Evolutionary conservation across 2,329 filamentous ascomycete genomes (phyloP).

Genomic region (Myriosclerotinia scirpicola): DNA sequence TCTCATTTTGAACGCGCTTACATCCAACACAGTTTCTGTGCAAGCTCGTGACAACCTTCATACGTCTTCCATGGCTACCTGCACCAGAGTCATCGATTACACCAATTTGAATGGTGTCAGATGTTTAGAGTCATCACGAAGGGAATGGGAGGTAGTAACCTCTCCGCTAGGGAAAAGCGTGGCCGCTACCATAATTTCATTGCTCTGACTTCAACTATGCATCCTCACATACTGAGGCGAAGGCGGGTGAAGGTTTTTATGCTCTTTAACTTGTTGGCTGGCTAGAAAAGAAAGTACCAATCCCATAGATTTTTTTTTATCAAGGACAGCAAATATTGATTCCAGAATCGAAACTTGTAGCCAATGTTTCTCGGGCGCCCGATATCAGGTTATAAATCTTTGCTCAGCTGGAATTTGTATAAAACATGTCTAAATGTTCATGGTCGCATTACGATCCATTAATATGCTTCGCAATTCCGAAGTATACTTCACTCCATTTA

Average conservation of each 20-base stretch:
- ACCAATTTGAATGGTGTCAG: neutral
- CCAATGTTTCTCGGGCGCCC: neutral
- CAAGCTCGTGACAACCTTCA: neutral
- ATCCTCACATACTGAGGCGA: too few relatives aligned
- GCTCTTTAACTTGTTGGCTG: neutral
- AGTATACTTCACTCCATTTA: neutral
- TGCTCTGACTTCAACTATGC: too few relatives aligned
- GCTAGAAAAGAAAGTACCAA: neutral
- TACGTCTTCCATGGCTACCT: neutral
- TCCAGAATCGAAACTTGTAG: neutral
- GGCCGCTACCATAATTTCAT: neutral
- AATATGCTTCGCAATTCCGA: neutral
- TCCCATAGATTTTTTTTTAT: neutral
- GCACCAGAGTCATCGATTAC: neutral
- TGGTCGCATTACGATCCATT: neutral
- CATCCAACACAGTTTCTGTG: neutral
- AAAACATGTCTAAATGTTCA: neutral
- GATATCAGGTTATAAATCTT: neutral
- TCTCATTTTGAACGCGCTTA: neutral
- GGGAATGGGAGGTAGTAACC: neutral
- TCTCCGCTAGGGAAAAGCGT: neutral
- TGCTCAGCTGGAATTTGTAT: neutral
- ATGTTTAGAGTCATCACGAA: neutral
- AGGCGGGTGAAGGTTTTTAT: neutral
- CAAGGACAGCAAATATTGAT: neutral